Percentiles rank a stretch among this genome's conserved stretches.
phyloP scores from a whole-genome alignment of 1,284 basidiomycete genomes.

The Moesziomyces antarcticus region DNA sequence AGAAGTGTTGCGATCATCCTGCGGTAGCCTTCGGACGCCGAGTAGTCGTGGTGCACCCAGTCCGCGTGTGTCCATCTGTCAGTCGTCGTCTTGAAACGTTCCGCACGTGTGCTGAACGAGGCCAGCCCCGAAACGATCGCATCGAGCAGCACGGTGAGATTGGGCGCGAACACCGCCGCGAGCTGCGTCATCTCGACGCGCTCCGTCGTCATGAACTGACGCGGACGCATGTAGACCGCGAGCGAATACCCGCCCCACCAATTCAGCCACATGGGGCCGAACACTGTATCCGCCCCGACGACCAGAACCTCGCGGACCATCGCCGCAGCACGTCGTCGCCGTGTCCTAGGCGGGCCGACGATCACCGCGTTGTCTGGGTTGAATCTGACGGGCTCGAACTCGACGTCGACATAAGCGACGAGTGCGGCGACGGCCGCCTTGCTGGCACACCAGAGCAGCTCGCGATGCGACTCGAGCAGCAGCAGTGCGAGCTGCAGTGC shows the following conservation, averaged over 20 bases:
- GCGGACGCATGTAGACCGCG: constrained; percentile 27
- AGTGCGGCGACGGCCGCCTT: constrained; percentile 27
- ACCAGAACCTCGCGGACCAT: constrained; percentile 25
- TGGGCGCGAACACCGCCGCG: constrained; percentile 35
- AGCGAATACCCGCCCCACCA: constrained; percentile 50
- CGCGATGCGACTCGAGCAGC: constrained; percentile 26
- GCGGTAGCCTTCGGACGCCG: constrained; percentile 43
- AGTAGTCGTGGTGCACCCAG: constrained; percentile 42
- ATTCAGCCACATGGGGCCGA: constrained; percentile 40
- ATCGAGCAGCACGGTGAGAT: constrained; percentile 32
- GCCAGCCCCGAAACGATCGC: constrained; percentile 13
- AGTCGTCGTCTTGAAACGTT: constrained; percentile 20
- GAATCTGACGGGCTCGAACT: constrained; percentile 27
- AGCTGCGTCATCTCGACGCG: constrained; percentile 43
- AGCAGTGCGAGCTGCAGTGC: constrained; percentile 39
- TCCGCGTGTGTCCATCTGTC: constrained; percentile 35
- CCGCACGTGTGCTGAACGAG: constrained; percentile 24
- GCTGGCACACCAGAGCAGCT: constrained; percentile 35
- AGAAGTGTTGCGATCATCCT: constrained; percentile 36
- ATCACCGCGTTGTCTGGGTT: constrained; percentile 35
- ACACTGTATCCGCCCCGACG: constrained; percentile 21
- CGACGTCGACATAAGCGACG: constrained; percentile 39
- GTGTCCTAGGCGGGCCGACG: constrained; percentile 27
- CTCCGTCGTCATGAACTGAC: constrained; percentile 37
- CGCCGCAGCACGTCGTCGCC: constrained; percentile 5